These are phyloP conservation scores for Lyophyllum atratum DNA, from an alignment of 768 basidiomycete genomes.

Conservation along the genomic window DNA sequence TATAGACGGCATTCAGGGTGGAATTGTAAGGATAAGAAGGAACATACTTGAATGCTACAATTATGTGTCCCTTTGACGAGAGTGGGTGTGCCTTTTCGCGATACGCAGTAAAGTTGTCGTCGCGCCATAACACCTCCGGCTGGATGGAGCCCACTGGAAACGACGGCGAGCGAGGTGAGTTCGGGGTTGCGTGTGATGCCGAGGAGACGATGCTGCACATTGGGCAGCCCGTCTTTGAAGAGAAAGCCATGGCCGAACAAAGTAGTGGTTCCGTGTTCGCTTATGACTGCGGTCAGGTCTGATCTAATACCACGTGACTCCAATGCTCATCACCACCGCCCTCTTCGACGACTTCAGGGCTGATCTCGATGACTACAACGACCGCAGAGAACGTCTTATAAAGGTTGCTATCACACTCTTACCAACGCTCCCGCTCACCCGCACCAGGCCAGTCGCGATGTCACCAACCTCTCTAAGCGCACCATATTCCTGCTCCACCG, in stretches of 20 bases:
- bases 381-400: constrained; percentile 87
- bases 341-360: constrained; percentile 65
- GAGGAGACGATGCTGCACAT: constrained; percentile 73
- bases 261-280: not conserved
- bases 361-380: constrained; percentile 82
- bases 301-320: constrained; percentile 13
- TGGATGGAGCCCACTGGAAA: constrained; percentile 48
- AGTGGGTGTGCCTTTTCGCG: constrained; percentile 70
- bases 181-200: constrained; percentile 45
- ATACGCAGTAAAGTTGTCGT: constrained; percentile 77
- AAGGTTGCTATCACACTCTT: constrained; percentile 55
- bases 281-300: not conserved
- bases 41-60: constrained; percentile 76
- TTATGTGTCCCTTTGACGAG: constrained; percentile 71
- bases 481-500: constrained; percentile 92
- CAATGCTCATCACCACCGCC: constrained; percentile 24
- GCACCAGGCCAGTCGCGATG: constrained; percentile 75
- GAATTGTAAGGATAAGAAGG: not conserved
- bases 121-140: constrained; percentile 71
- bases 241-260: constrained; percentile 44
- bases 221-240: constrained; percentile 70
- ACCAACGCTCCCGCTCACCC: not conserved
- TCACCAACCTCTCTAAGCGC: constrained; percentile 91
- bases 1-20: constrained; percentile 27
- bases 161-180: constrained; percentile 46